phyloP scores from a whole-genome alignment of 2,329 filamentous ascomycete species.

The Plenodomus tracheiphilus region DNA sequence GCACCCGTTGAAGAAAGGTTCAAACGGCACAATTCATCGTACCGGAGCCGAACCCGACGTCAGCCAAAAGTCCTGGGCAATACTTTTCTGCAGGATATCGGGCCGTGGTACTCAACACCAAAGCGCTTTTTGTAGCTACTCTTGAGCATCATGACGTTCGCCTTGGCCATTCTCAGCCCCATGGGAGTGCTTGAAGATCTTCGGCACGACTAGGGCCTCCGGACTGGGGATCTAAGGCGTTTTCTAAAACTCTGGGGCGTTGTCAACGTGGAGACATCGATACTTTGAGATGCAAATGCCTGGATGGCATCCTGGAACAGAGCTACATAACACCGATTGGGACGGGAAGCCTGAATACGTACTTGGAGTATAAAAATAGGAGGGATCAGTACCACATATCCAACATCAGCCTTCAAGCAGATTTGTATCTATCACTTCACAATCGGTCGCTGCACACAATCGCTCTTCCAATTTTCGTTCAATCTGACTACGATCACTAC shows the following conservation, averaged over 20 bases:
- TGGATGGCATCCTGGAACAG: not conserved
- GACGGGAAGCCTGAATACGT: not conserved
- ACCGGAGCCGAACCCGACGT: no score
- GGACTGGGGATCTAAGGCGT: no score
- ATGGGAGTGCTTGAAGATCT: no score
- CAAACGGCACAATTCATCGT: no score
- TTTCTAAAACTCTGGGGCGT: no score
- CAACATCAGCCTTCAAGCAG: conserved; percentile 6
- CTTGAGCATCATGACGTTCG: no score
- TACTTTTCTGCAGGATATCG: not conserved
- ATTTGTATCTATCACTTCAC: conserved; percentile 1
- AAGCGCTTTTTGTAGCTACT: not conserved
- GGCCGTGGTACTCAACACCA: not conserved
- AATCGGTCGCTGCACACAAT: conserved; percentile 3
- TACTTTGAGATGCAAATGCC: not conserved
- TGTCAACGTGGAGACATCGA: not conserved
- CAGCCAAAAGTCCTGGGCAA: not conserved
- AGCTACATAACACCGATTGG: no score
- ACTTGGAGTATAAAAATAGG: conserved; percentile 6
- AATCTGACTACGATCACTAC: conserved; percentile 3
- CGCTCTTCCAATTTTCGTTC: conserved; percentile 5
- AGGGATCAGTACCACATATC: not conserved
- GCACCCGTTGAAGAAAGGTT: no score
- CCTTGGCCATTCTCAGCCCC: no score
- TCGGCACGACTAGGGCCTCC: no score